Base-by-base conservation (phyloP, 805 yeast genomes). In the Yamadazyma akitaensis region DNA sequence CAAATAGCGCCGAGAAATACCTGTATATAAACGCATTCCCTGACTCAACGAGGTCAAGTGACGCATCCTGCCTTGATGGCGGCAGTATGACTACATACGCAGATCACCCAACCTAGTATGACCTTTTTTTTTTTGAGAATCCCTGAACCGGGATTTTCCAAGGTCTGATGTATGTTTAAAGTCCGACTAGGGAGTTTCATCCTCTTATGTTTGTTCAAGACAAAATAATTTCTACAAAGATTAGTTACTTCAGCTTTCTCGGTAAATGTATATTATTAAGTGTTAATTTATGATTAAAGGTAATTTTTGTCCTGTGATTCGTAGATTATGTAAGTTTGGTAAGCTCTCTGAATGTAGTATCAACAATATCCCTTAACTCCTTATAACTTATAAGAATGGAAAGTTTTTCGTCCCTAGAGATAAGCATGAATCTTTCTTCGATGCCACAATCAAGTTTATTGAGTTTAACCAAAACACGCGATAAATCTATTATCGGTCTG, bases 361-460 rank as follows among this genome's bases (percentile, higher is more conserved):
- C 92, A 32, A 90, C 74, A 55, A 86, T 66, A 53, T 79, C 85
- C 61, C 82, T 80, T 51, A 94, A 70, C 64, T 90, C 96, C 67
- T 85, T 86, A 64, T 85, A 94, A 56, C 91, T 81, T 45, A 88
- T 85, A 35, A 94, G 83, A 50, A 94, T 70, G 62, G 97, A 90
- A 38, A 81, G 84, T 70, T 82, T 84, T 60, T 89, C 96, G 62
- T 91, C 96, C 10, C 85, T 79, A 30, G 94, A 84, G 0, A 89
- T 88, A 43, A 94, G 74, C 61, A 91, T 69, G 13, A 94, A 66
- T 54, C 80, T 82, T 65, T 94, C 99, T 43, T 88, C 90, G 30
- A 85, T 76, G 1, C 97, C 98, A 5, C 92, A 95, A 61, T 94
- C 99, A 53, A 94, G 71, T 65, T 92, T 94, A 67, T 92, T 92